Percentiles rank a stretch among this genome's conserved stretches.
phyloP scores from a whole-genome alignment of 2,329 filamentous ascomycete genomes.

The Microdochium trichocladiopsis region DNA sequence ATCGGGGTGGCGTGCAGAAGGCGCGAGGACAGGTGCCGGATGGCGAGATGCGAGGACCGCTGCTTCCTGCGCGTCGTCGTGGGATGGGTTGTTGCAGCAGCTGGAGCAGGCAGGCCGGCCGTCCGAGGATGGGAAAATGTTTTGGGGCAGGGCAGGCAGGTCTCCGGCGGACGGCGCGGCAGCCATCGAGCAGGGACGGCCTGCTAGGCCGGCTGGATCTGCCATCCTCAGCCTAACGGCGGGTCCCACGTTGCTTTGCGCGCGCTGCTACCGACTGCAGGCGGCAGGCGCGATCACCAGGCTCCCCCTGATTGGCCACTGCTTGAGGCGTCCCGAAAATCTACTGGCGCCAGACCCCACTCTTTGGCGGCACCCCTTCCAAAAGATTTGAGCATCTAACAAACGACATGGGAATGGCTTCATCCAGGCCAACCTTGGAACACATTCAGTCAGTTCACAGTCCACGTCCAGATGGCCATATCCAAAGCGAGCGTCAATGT shows the following conservation, averaged over 20 bases:
- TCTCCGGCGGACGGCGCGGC: not conserved
- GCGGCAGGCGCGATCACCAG: not conserved
- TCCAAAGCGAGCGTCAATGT: too few species aligned
- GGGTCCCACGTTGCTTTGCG: not conserved
- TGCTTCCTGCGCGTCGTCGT: not conserved
- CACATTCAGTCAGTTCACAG: not conserved
- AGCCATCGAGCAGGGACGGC: not conserved
- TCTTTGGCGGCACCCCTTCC: not conserved
- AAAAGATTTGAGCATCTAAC: too few species aligned
- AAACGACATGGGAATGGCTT: too few species aligned
- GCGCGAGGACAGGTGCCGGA: not conserved
- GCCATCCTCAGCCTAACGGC: conserved; percentile 2
- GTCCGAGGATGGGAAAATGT: not conserved
- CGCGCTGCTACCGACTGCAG: not conserved
- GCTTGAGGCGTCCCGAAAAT: not conserved
- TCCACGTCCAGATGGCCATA: too few species aligned
- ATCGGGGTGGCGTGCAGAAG: conserved; percentile 1
- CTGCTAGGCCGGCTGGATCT: too few species aligned
- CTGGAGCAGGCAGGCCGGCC: not conserved
- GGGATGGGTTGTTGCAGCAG: not conserved
- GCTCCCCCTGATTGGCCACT: not conserved
- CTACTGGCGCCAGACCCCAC: not conserved
- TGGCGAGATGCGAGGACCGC: not conserved
- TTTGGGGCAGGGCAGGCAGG: not conserved
- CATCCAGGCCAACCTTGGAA: too few species aligned